These are phyloP conservation scores for Neopestalotiopsis rosae DNA, from an alignment of 2,329 filamentous ascomycete species.

Conservation along the genomic window DNA sequence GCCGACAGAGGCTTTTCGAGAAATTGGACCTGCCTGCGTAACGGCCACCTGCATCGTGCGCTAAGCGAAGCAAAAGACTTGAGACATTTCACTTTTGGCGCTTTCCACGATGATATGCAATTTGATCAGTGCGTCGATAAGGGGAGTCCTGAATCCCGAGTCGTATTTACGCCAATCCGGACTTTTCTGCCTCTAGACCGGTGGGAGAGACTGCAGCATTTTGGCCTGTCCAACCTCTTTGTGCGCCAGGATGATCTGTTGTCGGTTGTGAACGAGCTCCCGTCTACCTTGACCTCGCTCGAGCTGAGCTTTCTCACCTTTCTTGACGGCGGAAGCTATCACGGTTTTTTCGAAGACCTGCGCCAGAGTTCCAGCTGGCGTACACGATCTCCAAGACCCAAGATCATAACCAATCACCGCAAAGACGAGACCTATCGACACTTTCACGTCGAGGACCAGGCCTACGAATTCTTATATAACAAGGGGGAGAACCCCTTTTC, in stretches of 20 bases:
- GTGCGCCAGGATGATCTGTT: conserved; percentile 1
- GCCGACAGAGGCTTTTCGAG: not conserved
- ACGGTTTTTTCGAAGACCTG: not conserved
- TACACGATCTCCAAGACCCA: not conserved
- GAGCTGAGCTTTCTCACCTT: not conserved
- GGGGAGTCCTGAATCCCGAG: not conserved
- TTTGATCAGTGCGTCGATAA: not conserved
- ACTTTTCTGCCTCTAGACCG: not conserved
- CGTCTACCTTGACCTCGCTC: not conserved
- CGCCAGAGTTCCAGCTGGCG: not conserved
- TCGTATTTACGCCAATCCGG: not conserved
- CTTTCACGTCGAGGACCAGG: not conserved
- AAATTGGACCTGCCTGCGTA: not conserved
- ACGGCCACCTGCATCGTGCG: not conserved
- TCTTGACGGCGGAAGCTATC: not conserved
- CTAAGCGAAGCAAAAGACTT: conserved; percentile 5
- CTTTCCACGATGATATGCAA: not conserved
- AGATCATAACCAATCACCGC: not conserved
- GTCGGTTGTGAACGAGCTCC: not conserved
- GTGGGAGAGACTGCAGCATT: not conserved
- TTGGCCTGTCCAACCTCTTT: not conserved
- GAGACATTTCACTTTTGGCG: not conserved
- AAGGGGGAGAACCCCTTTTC: not conserved
- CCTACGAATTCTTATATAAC: not conserved
- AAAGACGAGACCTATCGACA: not conserved